A percentile compares a stretch with the other conserved stretches of the same genome.
phyloP scores from a whole-genome alignment of 2,329 filamentous ascomycete species.

The Grosmannia huntii region DNA sequence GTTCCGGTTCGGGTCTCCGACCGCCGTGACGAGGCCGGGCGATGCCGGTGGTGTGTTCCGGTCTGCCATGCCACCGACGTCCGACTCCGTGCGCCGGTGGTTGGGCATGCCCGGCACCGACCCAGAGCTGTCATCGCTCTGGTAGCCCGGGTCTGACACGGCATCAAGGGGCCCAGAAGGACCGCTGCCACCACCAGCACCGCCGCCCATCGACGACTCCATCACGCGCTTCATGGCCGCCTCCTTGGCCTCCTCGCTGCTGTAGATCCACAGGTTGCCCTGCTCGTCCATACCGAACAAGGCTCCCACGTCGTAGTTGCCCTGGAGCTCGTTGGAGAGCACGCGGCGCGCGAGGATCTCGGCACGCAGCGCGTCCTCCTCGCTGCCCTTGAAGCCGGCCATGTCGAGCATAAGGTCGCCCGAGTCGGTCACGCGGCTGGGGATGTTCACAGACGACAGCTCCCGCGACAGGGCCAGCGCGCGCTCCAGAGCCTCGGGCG shows the following conservation, averaged over 20 bases:
- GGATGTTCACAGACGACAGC: slow-evolving; percentile 81
- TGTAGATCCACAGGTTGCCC: slow-evolving; percentile 99
- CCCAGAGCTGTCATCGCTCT: slow-evolving; percentile 67
- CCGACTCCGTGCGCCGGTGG: slow-evolving; percentile 57
- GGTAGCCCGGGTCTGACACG: slow-evolving; percentile 85
- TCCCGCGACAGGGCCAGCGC: slow-evolving; percentile 78
- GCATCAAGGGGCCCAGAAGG: slow-evolving; percentile 58
- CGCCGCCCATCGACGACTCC: slow-evolving; percentile 28
- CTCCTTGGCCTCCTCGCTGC: slow-evolving; percentile 90
- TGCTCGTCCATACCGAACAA: slow-evolving; percentile 91
- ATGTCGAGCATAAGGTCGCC: slow-evolving; percentile 97
- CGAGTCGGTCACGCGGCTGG: slow-evolving; percentile 78
- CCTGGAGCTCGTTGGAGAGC: slow-evolving; percentile 81
- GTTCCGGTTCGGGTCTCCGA: slow-evolving; percentile 64
- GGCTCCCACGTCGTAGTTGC: slow-evolving; percentile 90
- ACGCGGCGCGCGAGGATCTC: slow-evolving; percentile 92
- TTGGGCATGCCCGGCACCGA: slow-evolving; percentile 28
- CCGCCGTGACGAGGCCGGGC: slow-evolving; percentile 42
- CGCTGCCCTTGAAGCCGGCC: slow-evolving; percentile 89
- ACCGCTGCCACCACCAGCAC: slow-evolving; percentile 18
- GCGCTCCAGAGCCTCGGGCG: slow-evolving; percentile 66
- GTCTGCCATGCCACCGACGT: slow-evolving; percentile 30
- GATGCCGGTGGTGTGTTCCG: slow-evolving; percentile 55
- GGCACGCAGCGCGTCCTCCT: slow-evolving; percentile 81
- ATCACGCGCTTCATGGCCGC: slow-evolving; percentile 60